Evolutionary conservation across 2,329 filamentous ascomycete genomes (phyloP).

Genomic region (Ceratocystis cubensis): DNA sequence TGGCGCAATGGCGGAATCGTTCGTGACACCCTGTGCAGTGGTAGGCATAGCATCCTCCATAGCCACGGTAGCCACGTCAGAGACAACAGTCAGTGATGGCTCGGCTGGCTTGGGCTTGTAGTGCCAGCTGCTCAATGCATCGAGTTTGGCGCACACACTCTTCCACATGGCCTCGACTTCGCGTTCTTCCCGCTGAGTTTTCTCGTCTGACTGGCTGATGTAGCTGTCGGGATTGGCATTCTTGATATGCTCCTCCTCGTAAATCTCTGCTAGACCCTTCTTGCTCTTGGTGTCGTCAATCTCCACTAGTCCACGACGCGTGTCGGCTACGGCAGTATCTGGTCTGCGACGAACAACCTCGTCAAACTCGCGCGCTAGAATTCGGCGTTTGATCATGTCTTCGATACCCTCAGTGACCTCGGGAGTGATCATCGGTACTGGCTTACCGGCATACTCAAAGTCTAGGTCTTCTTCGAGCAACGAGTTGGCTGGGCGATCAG

Average conservation of each 20-base stretch:
- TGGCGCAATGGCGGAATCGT: slow-evolving; percentile 68
- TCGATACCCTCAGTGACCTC: slow-evolving; percentile 87
- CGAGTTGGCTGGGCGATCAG: slow-evolving; percentile 77
- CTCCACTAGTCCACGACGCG: slow-evolving; percentile 61
- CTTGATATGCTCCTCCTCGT: slow-evolving; percentile 83
- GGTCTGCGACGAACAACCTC: slow-evolving; percentile 75
- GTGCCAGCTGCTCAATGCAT: slow-evolving; percentile 84
- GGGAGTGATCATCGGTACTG: slow-evolving; percentile 83
- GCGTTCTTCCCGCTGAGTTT: slow-evolving; percentile 65
- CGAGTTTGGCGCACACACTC: slow-evolving; percentile 65
- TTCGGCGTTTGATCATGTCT: slow-evolving; percentile 83
- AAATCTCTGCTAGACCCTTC: slow-evolving; percentile 79
- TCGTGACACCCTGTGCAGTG: slow-evolving; percentile 59
- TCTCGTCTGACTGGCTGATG: slow-evolving; percentile 70
- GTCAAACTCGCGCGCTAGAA: slow-evolving; percentile 81
- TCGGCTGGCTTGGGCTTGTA: slow-evolving; percentile 82
- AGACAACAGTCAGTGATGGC: slow-evolving; percentile 71
- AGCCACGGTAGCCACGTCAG: slow-evolving; percentile 77
- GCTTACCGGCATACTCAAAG: slow-evolving; percentile 90
- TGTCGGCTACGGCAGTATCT: slow-evolving; percentile 50
- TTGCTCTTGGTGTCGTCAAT: slow-evolving; percentile 79
- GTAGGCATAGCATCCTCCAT: slow-evolving; percentile 94
- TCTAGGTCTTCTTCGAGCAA: slow-evolving; percentile 89
- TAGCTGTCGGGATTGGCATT: slow-evolving; percentile 64
- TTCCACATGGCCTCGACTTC: slow-evolving; percentile 78